A percentile compares a stretch with the other conserved stretches of the same genome.
phyloP scores from a whole-genome alignment of 139 green algal species.

The Closterium sp. region DNA sequence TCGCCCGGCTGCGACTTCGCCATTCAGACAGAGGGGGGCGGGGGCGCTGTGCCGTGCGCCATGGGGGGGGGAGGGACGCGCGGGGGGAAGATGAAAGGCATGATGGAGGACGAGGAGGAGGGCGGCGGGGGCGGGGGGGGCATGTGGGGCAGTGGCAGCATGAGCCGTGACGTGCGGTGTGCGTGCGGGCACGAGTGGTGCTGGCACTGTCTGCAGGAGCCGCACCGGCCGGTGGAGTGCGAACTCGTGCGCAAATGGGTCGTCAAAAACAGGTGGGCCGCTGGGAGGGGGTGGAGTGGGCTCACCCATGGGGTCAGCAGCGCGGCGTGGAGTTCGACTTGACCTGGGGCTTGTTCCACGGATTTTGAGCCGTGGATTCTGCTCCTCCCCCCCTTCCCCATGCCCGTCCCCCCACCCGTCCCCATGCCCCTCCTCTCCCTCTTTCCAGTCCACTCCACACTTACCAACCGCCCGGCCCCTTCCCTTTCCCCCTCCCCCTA shows the following conservation, averaged over 20 bases:
- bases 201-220: constrained; percentile 66
- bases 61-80: background rate
- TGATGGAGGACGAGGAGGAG: background rate
- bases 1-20: constrained; percentile 40
- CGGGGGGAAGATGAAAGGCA: background rate
- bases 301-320: background rate
- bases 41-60: too few species aligned
- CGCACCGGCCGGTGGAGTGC: constrained; percentile 74
- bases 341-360: background rate
- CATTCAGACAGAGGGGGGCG: background rate
- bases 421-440: background rate
- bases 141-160: background rate
- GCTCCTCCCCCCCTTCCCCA: background rate
- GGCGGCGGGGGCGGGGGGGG: background rate
- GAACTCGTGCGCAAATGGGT: constrained; percentile 54
- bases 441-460: background rate
- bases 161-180: constrained; percentile 65
- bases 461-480: too few species aligned
- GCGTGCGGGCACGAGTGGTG: constrained; percentile 69
- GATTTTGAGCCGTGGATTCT: background rate
- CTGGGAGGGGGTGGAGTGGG: background rate
- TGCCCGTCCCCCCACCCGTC: background rate
- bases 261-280: background rate
- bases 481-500: background rate
- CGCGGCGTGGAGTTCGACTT: background rate